Base-by-base conservation (phyloP, 441 rosid species). In the Oxalis stricta region DNA sequence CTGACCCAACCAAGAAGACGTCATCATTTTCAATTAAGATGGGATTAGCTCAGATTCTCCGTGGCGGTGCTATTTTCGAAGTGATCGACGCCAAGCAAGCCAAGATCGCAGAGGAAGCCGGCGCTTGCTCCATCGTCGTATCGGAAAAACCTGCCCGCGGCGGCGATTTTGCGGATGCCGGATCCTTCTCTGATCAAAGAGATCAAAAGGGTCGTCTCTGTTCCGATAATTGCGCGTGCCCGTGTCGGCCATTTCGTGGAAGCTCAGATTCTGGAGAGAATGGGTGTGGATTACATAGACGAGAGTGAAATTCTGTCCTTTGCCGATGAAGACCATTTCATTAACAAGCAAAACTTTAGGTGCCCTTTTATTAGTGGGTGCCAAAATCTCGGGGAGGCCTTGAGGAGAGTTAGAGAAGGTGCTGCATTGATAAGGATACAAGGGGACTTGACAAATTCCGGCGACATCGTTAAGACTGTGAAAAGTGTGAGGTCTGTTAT, bases 231-330 rank as follows among this genome's bases (percentile, higher is more conserved):
- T 55, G 83, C 66, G 5, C 70, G 65, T 9, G 77, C 76, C 19
- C 92, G 96, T 10, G 76, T 78, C 22, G 96, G 94, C 18, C 97
- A 87, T 69, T 83, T 84, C 45, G 89, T 78, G 1, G 94, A 87
- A 38, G 92, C 94, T 41, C 92, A 87, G 79, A 71, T 83, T 33
- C 57, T 87, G 55, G 94, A 83, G 40, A 67, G 75, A 11, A 30
- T 75, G n/a, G 75, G 63, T 2, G 79, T 75, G 5, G 89, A 83
- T 60, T 81, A 78, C 53, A 67, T 84, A 1, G 97, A 87, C 50
- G 92, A 87, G 46, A 75, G 89, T 46, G 94, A 87, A 60, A 41
- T 56, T 14, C 59, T 81, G 39, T 59, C 71, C 4, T 1, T 64
- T 3, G 92, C 86, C 0, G 94, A 83, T 29, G 78, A 70, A 35